Evolutionary conservation across 2,329 filamentous ascomycete genomes (phyloP), one percentile per base, ranked within the genome.

Genomic region (Dactylellina sp.): DNA sequence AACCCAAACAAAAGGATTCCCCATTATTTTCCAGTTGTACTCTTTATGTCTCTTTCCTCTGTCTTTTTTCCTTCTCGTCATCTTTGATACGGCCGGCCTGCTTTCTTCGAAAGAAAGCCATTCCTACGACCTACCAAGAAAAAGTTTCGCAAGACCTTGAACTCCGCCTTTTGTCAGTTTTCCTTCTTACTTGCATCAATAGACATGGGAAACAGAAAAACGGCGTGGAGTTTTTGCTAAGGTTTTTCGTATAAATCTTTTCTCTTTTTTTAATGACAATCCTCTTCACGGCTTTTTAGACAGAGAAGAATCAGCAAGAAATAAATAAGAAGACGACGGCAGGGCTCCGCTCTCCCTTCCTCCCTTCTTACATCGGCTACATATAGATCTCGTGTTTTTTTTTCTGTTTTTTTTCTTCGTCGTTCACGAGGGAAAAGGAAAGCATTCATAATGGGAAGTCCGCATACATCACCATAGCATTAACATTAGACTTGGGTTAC

Each of bases 11-110:
- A 56, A 74, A 53, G 49, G 70, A 62, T 62, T 78, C 75, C 66
- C 77, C 76, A 76, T 76, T 78, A 75, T 76, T 66, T 47, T 63
- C 52, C 82, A 64, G 37, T 68, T 44, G 35, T 57, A 14, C 56
- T 53, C 39, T 16, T 63, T 72, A 39, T 64, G 46, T 55, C 52
- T 64, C 40, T 74, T 71, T 66, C 59, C 22, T 53, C 59, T 46
- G 44, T 50, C 46, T 66, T 62, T 47, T 64, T 66, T 55, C 65
- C 53, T 74, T 47, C 42, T 65, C 22, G 11, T 28, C 63, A 64
- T 74, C 56, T 61, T 66, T 66, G 40, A 39, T 40, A 66, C 39
- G 61, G 70, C 70, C 70, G 70, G 70, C 56, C 61, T 60, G 53
- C 70, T 46, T 64, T 72, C 60, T 28, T 49, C 37, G 46, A 63